Evolutionary conservation across 352 stramenopile genomes (phyloP).

Genomic region (Phytophthora meadii): DNA sequence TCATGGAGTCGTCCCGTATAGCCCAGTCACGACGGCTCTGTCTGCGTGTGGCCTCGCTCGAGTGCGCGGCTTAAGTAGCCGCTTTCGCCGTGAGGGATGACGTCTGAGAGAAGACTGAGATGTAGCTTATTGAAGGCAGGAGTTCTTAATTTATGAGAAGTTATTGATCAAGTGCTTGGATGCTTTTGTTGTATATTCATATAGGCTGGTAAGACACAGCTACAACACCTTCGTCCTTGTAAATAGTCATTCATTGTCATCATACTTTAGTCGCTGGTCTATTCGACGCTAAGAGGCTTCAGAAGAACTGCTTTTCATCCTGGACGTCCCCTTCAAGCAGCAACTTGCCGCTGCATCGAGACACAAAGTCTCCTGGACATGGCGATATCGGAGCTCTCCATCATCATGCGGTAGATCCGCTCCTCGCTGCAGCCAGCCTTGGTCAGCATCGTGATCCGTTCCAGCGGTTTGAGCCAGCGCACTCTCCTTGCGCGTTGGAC

Average conservation of each 20-base stretch:
- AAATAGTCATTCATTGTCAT: constrained; percentile 34
- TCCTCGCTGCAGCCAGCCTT: constrained; percentile 67
- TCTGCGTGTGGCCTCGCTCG: constrained; percentile 7
- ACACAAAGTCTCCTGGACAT: constrained; percentile 58
- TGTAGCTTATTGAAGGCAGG: too few species aligned
- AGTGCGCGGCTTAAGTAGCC: constrained; percentile 14
- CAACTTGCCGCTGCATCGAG: constrained; percentile 31
- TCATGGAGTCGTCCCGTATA: constrained; percentile 64
- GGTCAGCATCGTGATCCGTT: constrained; percentile 65
- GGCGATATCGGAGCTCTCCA: constrained; percentile 69
- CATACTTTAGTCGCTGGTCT: constrained; percentile 23
- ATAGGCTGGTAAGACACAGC: not conserved
- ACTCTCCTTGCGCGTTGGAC: constrained; percentile 33
- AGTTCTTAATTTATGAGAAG: constrained; percentile 17
- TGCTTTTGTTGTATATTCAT: too few species aligned
- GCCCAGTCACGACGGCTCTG: constrained; percentile 45
- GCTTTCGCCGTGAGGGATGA: constrained; percentile 33
- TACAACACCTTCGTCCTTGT: constrained; percentile 8
- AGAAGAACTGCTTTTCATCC: not conserved
- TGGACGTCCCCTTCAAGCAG: constrained; percentile 2
- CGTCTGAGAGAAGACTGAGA: constrained; percentile 1
- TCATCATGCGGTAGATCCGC: constrained; percentile 68
- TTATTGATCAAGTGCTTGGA: constrained; percentile 19
- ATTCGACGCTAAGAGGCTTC: not conserved
- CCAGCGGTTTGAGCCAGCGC: constrained; percentile 67